Base-by-base conservation (phyloP, 768 basidiomycete species). In the Pleurotus sapidus region DNA sequence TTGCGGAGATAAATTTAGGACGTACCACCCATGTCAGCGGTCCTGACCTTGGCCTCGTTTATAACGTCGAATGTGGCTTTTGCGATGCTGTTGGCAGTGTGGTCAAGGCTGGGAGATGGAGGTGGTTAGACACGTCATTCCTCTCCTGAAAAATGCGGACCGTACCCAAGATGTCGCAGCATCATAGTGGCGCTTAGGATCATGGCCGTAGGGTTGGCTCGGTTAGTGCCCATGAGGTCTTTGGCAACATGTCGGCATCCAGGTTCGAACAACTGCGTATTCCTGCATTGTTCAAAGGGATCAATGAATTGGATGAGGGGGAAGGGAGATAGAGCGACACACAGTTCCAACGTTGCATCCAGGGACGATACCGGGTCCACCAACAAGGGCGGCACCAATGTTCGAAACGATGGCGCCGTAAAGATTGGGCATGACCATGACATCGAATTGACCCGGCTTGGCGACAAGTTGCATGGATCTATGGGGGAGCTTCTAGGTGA, bases 401-500 rank as follows among this genome's bases (percentile, higher is more conserved):
- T 99, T 98, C 63, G 93, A 95, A 59, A 95, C 89, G 66, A 98
- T 98, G 63, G 93, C 95, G 58, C 96, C 96, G 74, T 98, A 98
- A 72, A 91, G 71, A 74, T 96, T 95, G 56, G 93, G 95, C 93
- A 96, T 97, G 68, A 98, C 97, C 95, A 99, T 97, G 60, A 98
- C 96, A 68, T 99, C 97, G 68, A 99, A 99, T 71, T 99, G 97
- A 62, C 81, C 80, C 27, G 97, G 97, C 65, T 88, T 91, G 30
- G 95, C 92, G 60, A 99, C 97, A 63, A 99, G 88, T 75, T 99
- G 97, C 97, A 99, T 99, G 47, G 96, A 94, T 50, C 91, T 93
- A 64, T 34, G n/a, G 59, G 56, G 5, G 14, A 11, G 15, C 27
- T 57, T 42, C 46, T 61, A 48, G 60, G 48, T 51, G 3, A 23